Evolutionary conservation across 805 yeast genomes (phyloP).

Genomic region (Yamadazyma phyllophila): DNA sequence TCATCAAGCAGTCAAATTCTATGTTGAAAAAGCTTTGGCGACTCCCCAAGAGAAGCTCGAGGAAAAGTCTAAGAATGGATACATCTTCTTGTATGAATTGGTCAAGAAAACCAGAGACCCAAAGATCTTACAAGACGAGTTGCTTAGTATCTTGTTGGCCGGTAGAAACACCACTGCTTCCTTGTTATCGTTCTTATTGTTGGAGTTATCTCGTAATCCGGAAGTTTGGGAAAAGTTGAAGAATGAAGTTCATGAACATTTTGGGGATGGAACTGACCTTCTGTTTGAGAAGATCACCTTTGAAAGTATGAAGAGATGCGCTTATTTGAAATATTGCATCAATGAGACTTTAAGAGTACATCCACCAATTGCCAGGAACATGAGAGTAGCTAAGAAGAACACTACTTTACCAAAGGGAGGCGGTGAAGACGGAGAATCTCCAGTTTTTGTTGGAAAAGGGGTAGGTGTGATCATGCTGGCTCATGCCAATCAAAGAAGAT

Average conservation of each 20-base stretch:
- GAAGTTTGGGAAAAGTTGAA: slow-evolving; percentile 28
- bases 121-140: slow-evolving; percentile 35
- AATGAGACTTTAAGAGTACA: slow-evolving; percentile 33
- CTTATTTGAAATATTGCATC: slow-evolving; percentile 28
- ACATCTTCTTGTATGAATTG: slow-evolving; percentile 38
- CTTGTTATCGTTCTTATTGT: slow-evolving; percentile 28
- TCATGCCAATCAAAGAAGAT: slow-evolving; percentile 42
- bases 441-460: slow-evolving; percentile 42
- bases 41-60: slow-evolving; percentile 27
- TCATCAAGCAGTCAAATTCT: slow-evolving; percentile 27
- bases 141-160: slow-evolving; percentile 38
- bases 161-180: slow-evolving; percentile 40
- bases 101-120: slow-evolving; percentile 40
- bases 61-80: slow-evolving; percentile 20
- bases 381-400: slow-evolving; percentile 27
- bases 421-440: slow-evolving; percentile 23
- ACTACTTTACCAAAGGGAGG: slow-evolving; percentile 30
- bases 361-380: slow-evolving; percentile 33
- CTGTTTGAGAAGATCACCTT: slow-evolving; percentile 24
- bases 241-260: slow-evolving; percentile 22
- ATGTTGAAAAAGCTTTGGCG: slow-evolving; percentile 31
- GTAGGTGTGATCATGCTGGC: slow-evolving; percentile 36
- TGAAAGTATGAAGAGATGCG: slow-evolving; percentile 34
- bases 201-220: slow-evolving; percentile 32
- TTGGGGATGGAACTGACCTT: slow-evolving; percentile 22